Conservation (phyloP, 192 early-diverging fungal genomes). For the Podila horticola region DNA sequence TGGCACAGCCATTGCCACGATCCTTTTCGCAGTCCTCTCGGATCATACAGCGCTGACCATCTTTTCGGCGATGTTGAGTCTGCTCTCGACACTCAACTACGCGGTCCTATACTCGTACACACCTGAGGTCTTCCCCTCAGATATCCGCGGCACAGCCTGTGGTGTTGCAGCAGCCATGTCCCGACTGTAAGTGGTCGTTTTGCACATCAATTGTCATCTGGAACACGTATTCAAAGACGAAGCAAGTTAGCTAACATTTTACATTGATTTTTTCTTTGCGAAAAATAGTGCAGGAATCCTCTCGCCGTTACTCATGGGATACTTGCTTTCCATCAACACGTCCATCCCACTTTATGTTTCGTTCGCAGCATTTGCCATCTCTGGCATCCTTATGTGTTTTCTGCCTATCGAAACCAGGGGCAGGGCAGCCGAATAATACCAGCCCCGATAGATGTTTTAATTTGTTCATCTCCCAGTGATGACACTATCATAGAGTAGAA, state of each 20-base stretch:
- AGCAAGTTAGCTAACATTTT: background rate
- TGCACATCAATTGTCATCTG: no score
- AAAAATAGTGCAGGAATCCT: slow-evolving; percentile 68
- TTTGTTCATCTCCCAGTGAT: no score
- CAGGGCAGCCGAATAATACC: slow-evolving; percentile 29
- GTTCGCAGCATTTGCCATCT: slow-evolving; percentile 62
- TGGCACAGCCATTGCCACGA: slow-evolving; percentile 71
- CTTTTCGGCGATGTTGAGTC: slow-evolving; percentile 69
- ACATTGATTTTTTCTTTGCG: no score
- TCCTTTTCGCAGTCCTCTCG: slow-evolving; percentile 71
- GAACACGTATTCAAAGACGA: background rate
- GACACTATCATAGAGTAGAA: no score
- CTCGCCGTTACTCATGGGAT: slow-evolving; percentile 78
- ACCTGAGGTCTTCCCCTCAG: slow-evolving; percentile 85
- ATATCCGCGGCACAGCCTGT: slow-evolving; percentile 80
- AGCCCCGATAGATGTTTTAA: no score
- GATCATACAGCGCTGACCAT: slow-evolving; percentile 65
- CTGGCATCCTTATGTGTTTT: slow-evolving; percentile 70
- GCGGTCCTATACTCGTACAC: slow-evolving; percentile 90
- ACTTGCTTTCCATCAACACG: slow-evolving; percentile 65
- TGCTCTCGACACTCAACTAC: slow-evolving; percentile 80
- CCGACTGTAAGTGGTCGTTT: no score
- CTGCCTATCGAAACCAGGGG: slow-evolving; percentile 79
- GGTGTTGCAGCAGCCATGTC: slow-evolving; percentile 82
- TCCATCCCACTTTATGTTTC: slow-evolving; percentile 76